Evolutionary conservation across 2,329 filamentous ascomycete genomes (phyloP), one percentile per base, ranked within the genome.

Genomic region (Aureobasidium sp.): DNA sequence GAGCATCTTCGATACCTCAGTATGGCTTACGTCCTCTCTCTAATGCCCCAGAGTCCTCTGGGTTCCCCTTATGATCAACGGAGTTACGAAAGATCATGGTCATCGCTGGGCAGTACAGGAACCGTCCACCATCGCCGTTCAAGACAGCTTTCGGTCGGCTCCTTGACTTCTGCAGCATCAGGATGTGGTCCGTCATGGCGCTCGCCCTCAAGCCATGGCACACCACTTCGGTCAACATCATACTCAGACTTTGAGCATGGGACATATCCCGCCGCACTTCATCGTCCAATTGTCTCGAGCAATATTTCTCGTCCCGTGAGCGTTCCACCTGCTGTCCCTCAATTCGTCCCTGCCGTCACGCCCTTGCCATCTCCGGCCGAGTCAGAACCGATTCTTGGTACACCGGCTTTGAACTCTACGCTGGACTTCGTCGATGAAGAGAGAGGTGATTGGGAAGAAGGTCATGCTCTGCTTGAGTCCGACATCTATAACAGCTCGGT

Each of bases 21-120:
- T 32, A 65, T 65, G 64, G 64, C 64, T 62, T 65, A 63, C 34
- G 64, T 65, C 62, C 64, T 65, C 26, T 65, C 64, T 36, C 57
- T 65, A 36, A 57, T 63, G 44, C 64, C 59, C 27, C 61, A 53
- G 29, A 44, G 57, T 47, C 48, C 57, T 5, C 42, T 56, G 32
- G 46, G 32, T 13, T 27, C 51, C n/a, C 52, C 55, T 34, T 58
- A 64, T 42, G 46, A 61, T 17, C 60, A 55, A 44, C 52, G 39
- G 46, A 61, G 36, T 36, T 37, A 52, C 26, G 58, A 62, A 34
- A 42, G 56, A 36, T 62, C 62, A 17, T 51, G 62, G 46, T 65
- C 64, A 32, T 63, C 64, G 5, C 27, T 65, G 51, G 61, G 39
- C 26, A 63, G 64, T 48, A 57, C 36, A 23, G 58, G 58, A 3